Evolutionary conservation across 495 filamentous ascomycete genomes (phyloP).

Genomic region (Talaromyces thailandensis): DNA sequence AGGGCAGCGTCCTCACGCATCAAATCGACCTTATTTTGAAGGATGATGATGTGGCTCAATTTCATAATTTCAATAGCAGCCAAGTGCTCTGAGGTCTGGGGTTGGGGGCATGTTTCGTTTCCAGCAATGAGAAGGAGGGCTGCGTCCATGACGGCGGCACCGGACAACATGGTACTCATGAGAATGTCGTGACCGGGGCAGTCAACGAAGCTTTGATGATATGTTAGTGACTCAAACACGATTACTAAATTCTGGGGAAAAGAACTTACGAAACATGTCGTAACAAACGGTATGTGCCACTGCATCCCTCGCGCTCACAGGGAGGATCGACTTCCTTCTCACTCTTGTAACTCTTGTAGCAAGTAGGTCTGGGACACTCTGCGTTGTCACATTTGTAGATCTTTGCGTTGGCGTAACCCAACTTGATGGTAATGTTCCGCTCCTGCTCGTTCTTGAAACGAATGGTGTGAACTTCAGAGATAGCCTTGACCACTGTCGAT

Average conservation of each 20-base stretch:
- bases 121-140: slow-evolving; percentile 93
- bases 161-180: slow-evolving; percentile 99
- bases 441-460: slow-evolving; percentile 99
- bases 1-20: slow-evolving; percentile 90
- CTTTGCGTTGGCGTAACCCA: slow-evolving; percentile 98
- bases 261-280: slow-evolving; percentile 76
- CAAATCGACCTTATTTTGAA: slow-evolving; percentile 98
- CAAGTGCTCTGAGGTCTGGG: slow-evolving; percentile 97
- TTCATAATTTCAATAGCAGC: slow-evolving; percentile 99
- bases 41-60: slow-evolving; percentile 94
- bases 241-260: too few species aligned
- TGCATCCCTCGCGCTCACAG: slow-evolving; percentile 88
- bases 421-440: slow-evolving; percentile 98
- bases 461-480: slow-evolving; percentile 97
- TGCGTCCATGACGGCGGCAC: slow-evolving; percentile 98
- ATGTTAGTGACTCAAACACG: neutral
- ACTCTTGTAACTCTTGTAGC: slow-evolving; percentile 95
- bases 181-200: slow-evolving; percentile 99
- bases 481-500: slow-evolving; percentile 96
- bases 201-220: slow-evolving; percentile 73
- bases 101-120: slow-evolving; percentile 97
- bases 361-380: slow-evolving; percentile 85
- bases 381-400: slow-evolving; percentile 96
- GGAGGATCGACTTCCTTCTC: slow-evolving; percentile 95
- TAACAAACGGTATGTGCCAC: slow-evolving; percentile 71